phyloP scores from a whole-genome alignment of 1,139 yeast species.

The Nematodospora anomalae region DNA sequence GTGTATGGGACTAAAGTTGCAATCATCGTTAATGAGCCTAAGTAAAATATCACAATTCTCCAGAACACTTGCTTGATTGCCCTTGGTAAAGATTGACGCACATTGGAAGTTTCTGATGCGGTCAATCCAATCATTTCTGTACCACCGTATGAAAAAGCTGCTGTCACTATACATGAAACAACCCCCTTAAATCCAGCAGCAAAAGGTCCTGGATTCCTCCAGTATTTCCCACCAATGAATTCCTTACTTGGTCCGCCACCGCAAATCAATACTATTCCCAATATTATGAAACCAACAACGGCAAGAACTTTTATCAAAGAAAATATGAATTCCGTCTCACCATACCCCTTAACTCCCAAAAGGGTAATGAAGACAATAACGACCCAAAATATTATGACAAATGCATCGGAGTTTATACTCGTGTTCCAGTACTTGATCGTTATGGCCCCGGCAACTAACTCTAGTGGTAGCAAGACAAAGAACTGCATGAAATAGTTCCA shows the following conservation, averaged over 20 bases:
- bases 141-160: constrained; percentile 45
- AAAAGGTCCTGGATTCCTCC: constrained; percentile 45
- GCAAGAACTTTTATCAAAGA: constrained; percentile 40
- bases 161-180: constrained; percentile 41
- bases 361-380: constrained; percentile 37
- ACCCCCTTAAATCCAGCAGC: constrained; percentile 47
- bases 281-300: constrained; percentile 41
- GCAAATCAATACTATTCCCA: constrained; percentile 41
- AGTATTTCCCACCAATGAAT: constrained; percentile 38
- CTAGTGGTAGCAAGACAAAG: constrained; percentile 33
- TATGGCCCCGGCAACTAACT: constrained; percentile 42
- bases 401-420: constrained; percentile 38
- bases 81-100: constrained; percentile 37
- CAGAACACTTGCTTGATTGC: constrained; percentile 48
- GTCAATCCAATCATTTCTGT: constrained; percentile 44
- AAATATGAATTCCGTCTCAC: constrained; percentile 45
- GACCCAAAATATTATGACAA: constrained; percentile 40
- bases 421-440: constrained; percentile 43
- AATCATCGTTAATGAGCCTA: constrained; percentile 39
- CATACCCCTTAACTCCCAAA: constrained; percentile 44
- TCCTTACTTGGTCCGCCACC: constrained; percentile 43
- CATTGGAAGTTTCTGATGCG: constrained; percentile 44
- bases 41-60: constrained; percentile 44
- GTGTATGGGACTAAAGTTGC: constrained; percentile 39
- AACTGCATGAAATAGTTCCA: constrained; percentile 47